A percentile compares a stretch with the other conserved stretches of the same genome.
phyloP scores from a whole-genome alignment of 345 rosid genomes.

The Salix suchowensis region DNA sequence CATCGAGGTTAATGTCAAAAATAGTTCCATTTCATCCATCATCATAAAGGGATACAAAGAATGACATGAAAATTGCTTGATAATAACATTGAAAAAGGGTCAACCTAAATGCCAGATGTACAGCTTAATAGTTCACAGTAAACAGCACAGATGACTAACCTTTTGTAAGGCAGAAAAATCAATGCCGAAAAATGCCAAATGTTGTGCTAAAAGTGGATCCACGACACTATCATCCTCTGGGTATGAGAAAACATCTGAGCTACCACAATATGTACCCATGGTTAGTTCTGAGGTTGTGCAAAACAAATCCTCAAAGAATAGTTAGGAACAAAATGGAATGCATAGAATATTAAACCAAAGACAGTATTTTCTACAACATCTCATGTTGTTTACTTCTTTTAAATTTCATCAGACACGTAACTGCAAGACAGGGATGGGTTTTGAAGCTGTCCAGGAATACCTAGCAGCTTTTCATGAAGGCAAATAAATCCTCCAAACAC shows the following conservation, averaged over 20 bases:
- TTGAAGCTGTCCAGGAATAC: neutral
- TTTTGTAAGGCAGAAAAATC: conserved; percentile 92
- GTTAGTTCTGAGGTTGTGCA: conserved; percentile 31
- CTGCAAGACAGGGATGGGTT: neutral
- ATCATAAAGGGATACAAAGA: neutral
- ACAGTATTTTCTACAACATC: neutral
- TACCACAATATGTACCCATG: conserved; percentile 56
- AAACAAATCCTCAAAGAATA: neutral
- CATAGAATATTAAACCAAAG: neutral
- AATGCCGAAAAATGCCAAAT: conserved; percentile 93
- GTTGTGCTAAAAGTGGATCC: conserved; percentile 89
- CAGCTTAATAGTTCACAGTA: neutral
- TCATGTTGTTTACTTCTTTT: neutral
- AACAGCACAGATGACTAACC: conserved; percentile 37
- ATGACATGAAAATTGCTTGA: neutral
- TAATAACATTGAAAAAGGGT: too few relatives aligned
- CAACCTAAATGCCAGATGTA: neutral
- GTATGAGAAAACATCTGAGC: conserved; percentile 97
- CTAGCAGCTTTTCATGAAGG: neutral
- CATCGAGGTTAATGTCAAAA: neutral
- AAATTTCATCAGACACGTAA: neutral
- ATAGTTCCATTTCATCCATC: neutral
- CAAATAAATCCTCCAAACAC: neutral
- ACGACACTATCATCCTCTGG: conserved; percentile 86
- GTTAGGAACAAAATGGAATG: neutral